Evolutionary conservation across 2,329 filamentous ascomycete species (phyloP).

Genomic region (Cytospora mali): DNA sequence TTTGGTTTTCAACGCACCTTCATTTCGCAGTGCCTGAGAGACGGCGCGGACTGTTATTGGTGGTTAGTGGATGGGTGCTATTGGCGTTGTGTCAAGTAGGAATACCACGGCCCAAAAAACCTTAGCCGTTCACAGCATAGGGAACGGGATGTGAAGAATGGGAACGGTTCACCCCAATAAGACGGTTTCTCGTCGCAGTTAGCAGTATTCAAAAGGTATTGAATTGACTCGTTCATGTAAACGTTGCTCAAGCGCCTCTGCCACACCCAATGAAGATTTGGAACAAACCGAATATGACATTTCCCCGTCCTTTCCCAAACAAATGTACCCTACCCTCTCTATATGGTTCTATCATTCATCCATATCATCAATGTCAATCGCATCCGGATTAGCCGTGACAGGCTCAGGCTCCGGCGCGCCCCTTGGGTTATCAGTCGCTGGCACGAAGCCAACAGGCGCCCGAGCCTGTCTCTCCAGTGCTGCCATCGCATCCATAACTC

Average conservation of each 20-base stretch:
- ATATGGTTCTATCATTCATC: slow-evolving; percentile 54
- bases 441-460: slow-evolving; percentile 88
- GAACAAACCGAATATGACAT: slow-evolving; percentile 1
- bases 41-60: background rate
- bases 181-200: background rate
- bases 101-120: background rate
- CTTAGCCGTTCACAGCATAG: slow-evolving; percentile 1
- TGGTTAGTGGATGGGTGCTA: background rate
- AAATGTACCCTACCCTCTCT: slow-evolving; percentile 5
- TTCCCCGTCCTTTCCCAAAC: slow-evolving; percentile 7
- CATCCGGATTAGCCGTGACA: slow-evolving; percentile 74
- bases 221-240: slow-evolving; percentile 20
- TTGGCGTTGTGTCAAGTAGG: slow-evolving; percentile 3
- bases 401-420: slow-evolving; percentile 49
- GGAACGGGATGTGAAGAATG: background rate
- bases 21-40: background rate
- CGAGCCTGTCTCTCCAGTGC: slow-evolving; percentile 85
- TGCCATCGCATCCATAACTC: slow-evolving; percentile 80
- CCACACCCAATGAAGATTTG: background rate
- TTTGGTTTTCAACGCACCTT: background rate
- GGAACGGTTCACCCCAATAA: background rate
- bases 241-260: slow-evolving; percentile 5
- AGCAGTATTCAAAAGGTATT: slow-evolving; percentile 13
- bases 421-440: slow-evolving; percentile 75
- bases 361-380: slow-evolving; percentile 77